Base-by-base conservation (phyloP, 495 filamentous ascomycete genomes). In the Aspergillus leporis region DNA sequence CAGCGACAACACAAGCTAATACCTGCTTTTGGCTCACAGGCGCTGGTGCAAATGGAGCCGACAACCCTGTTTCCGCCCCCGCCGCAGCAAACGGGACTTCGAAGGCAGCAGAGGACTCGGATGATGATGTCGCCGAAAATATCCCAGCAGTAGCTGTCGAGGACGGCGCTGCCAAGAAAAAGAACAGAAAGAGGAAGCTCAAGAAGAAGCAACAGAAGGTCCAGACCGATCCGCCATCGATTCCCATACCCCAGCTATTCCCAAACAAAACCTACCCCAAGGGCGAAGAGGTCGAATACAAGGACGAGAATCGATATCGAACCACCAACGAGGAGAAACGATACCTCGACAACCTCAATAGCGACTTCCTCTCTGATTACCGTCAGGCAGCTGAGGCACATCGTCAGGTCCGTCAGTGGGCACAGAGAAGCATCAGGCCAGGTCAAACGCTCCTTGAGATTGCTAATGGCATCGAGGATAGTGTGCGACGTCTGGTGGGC, bases 311-410 rank as follows among this genome's bases (percentile, higher is more conserved):
- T 69, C 69, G 81, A 48, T 89, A 87, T 67, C 90, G 92, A 52
- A 94, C 88, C 28, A 96, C 92, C 25, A 85, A 81, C 68, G 91
- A 93, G 74, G 92, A 96, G 78, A 90, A 93, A 75, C 85, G 91
- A 53, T 90, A 94, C 64, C 77, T 94, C 30, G 88, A 92, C 67
- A 87, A 87, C 65, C 82, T 92, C 75, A 86, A 93, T 74, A 88
- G 83, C 66, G 90, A 93, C 52, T 96, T 93, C 76, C 73, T 95
- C 51, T 83, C 79, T 31, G 91, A 97, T 65, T 96, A 95, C 69
- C 89, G 92, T 62, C 85, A 96, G 55, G 92, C 85, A 55, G 89
- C 92, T 32, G 92, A 97, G 74, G 83, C 89, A 9, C 92, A 97
- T 66, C 88, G 92, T 52, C 92, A 97, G 74, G 89, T 91, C 55